Evolutionary conservation across 345 rosid species (phyloP).

Genomic region (Eutrema heterophyllum): DNA sequence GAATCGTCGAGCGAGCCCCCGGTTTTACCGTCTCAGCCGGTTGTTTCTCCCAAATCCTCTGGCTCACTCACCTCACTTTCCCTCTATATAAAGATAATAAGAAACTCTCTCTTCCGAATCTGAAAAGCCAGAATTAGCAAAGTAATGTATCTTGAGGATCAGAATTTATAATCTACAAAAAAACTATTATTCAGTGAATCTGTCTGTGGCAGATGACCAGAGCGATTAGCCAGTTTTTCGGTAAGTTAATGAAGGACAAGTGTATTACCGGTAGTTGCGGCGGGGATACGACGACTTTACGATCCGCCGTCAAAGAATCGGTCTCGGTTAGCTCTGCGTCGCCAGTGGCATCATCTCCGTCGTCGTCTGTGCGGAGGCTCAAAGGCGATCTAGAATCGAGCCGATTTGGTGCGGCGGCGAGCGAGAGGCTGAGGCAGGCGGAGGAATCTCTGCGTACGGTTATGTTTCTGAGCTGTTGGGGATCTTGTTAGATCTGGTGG

Average conservation of each 20-base stretch:
- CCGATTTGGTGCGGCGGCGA: slow-evolving; percentile 29
- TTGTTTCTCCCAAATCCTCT: slow-evolving; percentile 18
- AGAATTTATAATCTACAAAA: not conserved
- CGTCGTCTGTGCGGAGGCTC: slow-evolving; percentile 43
- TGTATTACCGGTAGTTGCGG: slow-evolving; percentile 29
- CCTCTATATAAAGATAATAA: slow-evolving; percentile 8
- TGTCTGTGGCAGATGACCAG: slow-evolving; percentile 24
- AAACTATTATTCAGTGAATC: not conserved
- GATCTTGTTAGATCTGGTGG: slow-evolving; percentile 48
- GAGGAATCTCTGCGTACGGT: slow-evolving; percentile 79
- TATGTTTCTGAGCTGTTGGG: slow-evolving; percentile 92
- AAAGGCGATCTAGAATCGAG: slow-evolving; percentile 42
- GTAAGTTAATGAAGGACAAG: slow-evolving; percentile 54
- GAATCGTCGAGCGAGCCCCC: not conserved
- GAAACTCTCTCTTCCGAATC: not conserved
- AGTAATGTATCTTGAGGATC: not conserved
- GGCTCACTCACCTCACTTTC: slow-evolving; percentile 11
- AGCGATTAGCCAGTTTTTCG: slow-evolving; percentile 31
- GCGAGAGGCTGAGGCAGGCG: slow-evolving; percentile 46
- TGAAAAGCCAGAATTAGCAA: not conserved
- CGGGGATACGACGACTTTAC: slow-evolving; percentile 34
- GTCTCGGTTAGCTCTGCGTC: not conserved
- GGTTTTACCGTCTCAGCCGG: slow-evolving; percentile 23
- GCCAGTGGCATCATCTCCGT: slow-evolving; percentile 2
- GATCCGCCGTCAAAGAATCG: slow-evolving; percentile 42